Conservation (phyloP, 139 green algal genomes). For the Cymbomonas tetramitiformis region DNA sequence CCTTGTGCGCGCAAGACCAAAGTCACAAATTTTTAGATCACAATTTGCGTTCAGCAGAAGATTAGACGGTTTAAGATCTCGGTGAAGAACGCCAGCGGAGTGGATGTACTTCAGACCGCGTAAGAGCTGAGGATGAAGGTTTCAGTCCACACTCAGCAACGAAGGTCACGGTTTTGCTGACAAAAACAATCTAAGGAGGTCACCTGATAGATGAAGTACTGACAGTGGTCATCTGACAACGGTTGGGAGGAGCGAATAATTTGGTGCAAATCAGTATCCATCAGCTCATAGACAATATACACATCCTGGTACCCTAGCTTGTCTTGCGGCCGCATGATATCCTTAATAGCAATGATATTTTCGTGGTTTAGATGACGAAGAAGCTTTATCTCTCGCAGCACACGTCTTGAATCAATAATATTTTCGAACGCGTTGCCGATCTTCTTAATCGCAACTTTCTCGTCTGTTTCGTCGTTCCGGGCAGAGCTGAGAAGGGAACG, state of each 20-base stretch:
- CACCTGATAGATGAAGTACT: constrained; percentile 37
- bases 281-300: constrained; percentile 48
- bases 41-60: constrained; percentile 45
- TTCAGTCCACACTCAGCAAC: too few relatives aligned
- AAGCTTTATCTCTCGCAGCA: constrained; percentile 46
- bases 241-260: constrained; percentile 39
- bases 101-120: constrained; percentile 49
- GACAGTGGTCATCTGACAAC: constrained; percentile 43
- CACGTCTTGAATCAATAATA: constrained; percentile 37
- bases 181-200: too few relatives aligned
- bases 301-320: constrained; percentile 35
- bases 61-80: constrained; percentile 45
- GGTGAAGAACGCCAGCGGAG: constrained; percentile 39
- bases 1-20: constrained; percentile 38
- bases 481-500: too few relatives aligned
- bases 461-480: constrained; percentile 25
- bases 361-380: constrained; percentile 41
- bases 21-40: constrained; percentile 52
- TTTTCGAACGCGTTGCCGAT: constrained; percentile 46
- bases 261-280: constrained; percentile 51
- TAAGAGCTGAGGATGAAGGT: constrained; percentile 32
- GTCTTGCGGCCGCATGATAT: constrained; percentile 25
- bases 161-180: too few relatives aligned
- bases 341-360: constrained; percentile 33
- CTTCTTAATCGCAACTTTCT: constrained; percentile 48